Base-by-base conservation (phyloP, 2,329 filamentous ascomycete species). In the Venturia carpophila region DNA sequence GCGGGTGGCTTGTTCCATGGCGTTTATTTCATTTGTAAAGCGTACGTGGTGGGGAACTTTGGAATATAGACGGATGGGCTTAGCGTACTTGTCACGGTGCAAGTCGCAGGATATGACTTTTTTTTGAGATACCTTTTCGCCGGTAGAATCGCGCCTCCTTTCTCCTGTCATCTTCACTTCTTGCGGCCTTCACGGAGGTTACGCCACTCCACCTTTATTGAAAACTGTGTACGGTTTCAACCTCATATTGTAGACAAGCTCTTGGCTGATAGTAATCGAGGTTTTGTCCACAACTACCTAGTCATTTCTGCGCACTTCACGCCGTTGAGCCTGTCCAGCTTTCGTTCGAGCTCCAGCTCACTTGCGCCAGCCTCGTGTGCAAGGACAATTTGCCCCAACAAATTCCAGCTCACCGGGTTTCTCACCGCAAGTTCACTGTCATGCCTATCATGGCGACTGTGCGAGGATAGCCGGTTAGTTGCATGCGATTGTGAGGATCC, bases 91-190 rank as follows among this genome's bases (percentile, higher is more conserved):
- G 60, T n/a, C 24, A 10, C 11, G 60, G 37, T 61, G 60, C 60
- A 42, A 61, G 60, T 17, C 60, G 24, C 27, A 27, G 60, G 9
- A n/a, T 45, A 27, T 42, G 37, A 45, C 27, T 42, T 27, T 37
- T n/a, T n/a, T 61, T 61, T 61, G 43, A 34, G 61, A 63, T 63
- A 63, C 43, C 61, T 63, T 27, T 47, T 63, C 24, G 24, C 43
- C 27, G 30, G 15, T 47, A 63, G 37, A 42, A 61, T 45, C 42
- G 27, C 60, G 60, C 60, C 37, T 61, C 42, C 60, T 61, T 61
- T 61, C 39, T 27, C 27, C 60, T 42, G 21, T 61, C 19, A 42
- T 27, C n/a, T 61, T 42, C 60, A 61, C 60, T 61, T 61, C 60
- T 43, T 45, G 60, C 37, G 37, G 37, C 60, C 42, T 45, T 34